Evolutionary conservation across 768 basidiomycete species (phyloP).

Genomic region (Boletus eberwhitei): DNA sequence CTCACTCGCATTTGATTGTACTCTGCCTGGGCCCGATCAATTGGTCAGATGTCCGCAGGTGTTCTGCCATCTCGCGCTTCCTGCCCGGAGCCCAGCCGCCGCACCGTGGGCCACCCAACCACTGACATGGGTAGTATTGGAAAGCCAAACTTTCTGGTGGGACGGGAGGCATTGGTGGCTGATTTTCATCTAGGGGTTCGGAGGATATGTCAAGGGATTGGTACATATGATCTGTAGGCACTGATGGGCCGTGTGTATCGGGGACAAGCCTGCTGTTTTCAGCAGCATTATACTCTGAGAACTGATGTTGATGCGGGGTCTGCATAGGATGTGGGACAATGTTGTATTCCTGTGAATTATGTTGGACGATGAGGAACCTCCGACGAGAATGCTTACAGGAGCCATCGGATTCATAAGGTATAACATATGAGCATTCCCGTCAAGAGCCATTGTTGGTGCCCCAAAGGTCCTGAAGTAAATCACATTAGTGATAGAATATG

Average conservation of each 20-base stretch:
- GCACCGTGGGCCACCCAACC: conserved; percentile 24
- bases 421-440: neutral
- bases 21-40: conserved; percentile 29
- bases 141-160: conserved; percentile 8
- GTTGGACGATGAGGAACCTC: neutral
- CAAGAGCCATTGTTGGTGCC: neutral
- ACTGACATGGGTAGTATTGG: conserved; percentile 14
- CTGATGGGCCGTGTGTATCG: too few relatives aligned
- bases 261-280: too few relatives aligned
- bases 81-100: conserved; percentile 23
- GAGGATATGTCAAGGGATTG: too few relatives aligned
- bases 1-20: too few relatives aligned
- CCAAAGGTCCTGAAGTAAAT: conserved; percentile 4
- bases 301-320: neutral
- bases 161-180: conserved; percentile 15
- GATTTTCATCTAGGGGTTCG: neutral
- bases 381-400: conserved; percentile 7
- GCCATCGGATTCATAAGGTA: neutral
- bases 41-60: conserved; percentile 16
- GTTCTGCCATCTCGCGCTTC: conserved; percentile 30
- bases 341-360: conserved; percentile 10
- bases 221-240: too few relatives aligned
- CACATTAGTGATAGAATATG: neutral
- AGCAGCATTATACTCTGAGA: neutral
- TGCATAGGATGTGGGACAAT: neutral